phyloP scores from a whole-genome alignment of 208 protist genomes.

The Trypanosoma conorhini region DNA sequence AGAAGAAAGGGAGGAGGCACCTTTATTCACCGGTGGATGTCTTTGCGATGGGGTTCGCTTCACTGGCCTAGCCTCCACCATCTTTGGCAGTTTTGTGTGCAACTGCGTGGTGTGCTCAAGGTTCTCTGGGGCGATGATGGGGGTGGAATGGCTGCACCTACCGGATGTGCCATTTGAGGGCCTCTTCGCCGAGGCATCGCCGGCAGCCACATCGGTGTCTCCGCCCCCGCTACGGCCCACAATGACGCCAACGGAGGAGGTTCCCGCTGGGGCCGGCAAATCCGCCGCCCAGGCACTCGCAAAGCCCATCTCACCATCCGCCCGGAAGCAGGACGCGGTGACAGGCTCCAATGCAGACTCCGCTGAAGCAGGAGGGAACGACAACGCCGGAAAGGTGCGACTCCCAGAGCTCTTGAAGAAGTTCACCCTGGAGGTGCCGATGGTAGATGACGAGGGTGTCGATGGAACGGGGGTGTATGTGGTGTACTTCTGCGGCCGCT shows the following conservation, averaged over 20 bases:
- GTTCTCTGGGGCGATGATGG: slow-evolving; percentile 40
- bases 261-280: slow-evolving; percentile 6
- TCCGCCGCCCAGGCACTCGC: slow-evolving; percentile 15
- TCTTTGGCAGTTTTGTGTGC: slow-evolving; percentile 82
- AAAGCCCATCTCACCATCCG: not conserved
- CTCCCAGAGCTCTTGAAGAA: slow-evolving; percentile 13
- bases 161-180: slow-evolving; percentile 37
- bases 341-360: not conserved
- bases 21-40: slow-evolving; percentile 51
- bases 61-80: slow-evolving; percentile 46
- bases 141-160: slow-evolving; percentile 83
- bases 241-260: not conserved
- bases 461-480: slow-evolving; percentile 19
- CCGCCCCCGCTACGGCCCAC: not conserved
- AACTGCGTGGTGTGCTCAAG: slow-evolving; percentile 57
- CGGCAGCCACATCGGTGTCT: not conserved
- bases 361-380: not conserved
- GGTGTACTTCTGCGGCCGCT: slow-evolving; percentile 63
- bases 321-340: not conserved
- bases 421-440: slow-evolving; percentile 13
- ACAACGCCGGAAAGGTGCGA: not conserved
- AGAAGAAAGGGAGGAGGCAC: slow-evolving; percentile 14
- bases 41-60: slow-evolving; percentile 48
- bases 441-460: slow-evolving; percentile 6
- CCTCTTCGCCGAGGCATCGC: slow-evolving; percentile 2